Conservation (phyloP, 1,139 yeast species). For the Keqinozyma sinolaborantium region DNA sequence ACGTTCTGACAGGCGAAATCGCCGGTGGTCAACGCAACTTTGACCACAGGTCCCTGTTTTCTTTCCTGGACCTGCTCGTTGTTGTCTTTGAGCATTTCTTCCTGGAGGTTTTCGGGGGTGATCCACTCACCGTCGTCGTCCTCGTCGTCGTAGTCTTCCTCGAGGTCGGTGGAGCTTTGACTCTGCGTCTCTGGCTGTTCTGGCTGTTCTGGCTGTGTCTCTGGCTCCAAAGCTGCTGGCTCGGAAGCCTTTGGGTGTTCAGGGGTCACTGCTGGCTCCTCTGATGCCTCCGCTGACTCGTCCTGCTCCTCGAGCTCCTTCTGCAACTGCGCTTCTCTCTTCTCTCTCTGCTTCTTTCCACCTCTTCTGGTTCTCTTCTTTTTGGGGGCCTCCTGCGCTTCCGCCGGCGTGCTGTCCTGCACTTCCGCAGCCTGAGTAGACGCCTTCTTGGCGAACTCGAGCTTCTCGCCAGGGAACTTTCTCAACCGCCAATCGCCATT, state of each 20-base stretch:
- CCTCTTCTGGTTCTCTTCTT: constrained; percentile 59
- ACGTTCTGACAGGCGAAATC: constrained; percentile 98
- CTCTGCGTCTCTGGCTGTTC: too few relatives aligned
- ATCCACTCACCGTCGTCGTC: constrained; percentile 96
- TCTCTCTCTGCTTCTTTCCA: constrained; percentile 59
- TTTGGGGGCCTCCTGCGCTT: constrained; percentile 6
- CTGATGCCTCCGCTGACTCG: constrained; percentile 8
- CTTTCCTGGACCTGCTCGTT: constrained; percentile 37
- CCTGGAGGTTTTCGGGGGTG: constrained; percentile 78
- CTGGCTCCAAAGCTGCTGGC: constrained; percentile 5
- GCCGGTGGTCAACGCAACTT: constrained; percentile 87
- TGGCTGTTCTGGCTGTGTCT: constrained; percentile 6
- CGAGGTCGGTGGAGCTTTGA: constrained; percentile 11
- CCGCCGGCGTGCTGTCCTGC: constrained; percentile 7
- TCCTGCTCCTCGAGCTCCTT: constrained; percentile 17
- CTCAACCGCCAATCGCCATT: constrained; percentile 69
- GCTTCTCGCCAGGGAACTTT: constrained; percentile 63
- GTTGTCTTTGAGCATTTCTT: constrained; percentile 63
- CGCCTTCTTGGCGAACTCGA: constrained; percentile 10
- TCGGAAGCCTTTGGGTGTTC: too few relatives aligned
- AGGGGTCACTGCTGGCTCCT: constrained; percentile 4
- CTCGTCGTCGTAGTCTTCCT: constrained; percentile 50
- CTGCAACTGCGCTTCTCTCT: constrained; percentile 39
- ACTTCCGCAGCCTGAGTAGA: constrained; percentile 3
- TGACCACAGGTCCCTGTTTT: constrained; percentile 31